phyloP scores from a whole-genome alignment of 2,329 filamentous ascomycete genomes.

The Sphaerostilbella broomeana region DNA sequence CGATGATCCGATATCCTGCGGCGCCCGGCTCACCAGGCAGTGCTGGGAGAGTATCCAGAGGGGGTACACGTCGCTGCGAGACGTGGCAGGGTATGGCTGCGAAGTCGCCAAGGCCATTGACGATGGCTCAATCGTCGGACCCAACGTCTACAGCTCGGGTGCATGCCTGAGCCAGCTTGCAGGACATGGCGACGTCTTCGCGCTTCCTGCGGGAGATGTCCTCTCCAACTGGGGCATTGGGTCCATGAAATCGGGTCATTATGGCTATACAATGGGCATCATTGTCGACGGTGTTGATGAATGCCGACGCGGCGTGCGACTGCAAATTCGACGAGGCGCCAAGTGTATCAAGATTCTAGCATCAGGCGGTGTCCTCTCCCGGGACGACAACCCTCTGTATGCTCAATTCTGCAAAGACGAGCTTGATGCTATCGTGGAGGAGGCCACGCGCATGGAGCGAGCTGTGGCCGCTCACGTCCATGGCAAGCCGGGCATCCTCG shows the following conservation, averaged over 20 bases:
- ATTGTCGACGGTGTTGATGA: conserved; percentile 35
- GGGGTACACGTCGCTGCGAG: conserved; percentile 45
- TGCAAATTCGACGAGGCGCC: conserved; percentile 35
- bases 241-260: conserved; percentile 24
- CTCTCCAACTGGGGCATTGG: conserved; percentile 29
- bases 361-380: conserved; percentile 32
- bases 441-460: conserved; percentile 30
- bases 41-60: conserved; percentile 35
- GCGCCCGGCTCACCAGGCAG: conserved; percentile 33
- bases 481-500: conserved; percentile 34
- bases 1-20: conserved; percentile 26
- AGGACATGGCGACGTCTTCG: conserved; percentile 38
- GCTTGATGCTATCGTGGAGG: conserved; percentile 29
- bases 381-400: conserved; percentile 31
- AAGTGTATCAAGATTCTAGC: conserved; percentile 34
- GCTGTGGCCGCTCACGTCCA: conserved; percentile 34
- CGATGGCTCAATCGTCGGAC: conserved; percentile 38
- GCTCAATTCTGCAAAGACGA: conserved; percentile 36
- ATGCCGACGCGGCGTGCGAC: conserved; percentile 32
- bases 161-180: conserved; percentile 39
- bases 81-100: conserved; percentile 40
- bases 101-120: conserved; percentile 36
- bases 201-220: conserved; percentile 29
- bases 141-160: conserved; percentile 42
- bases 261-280: conserved; percentile 19